These are phyloP conservation scores for Discostella stelligeroides DNA, from an alignment of 108 stramenopile genomes.

Conservation along the genomic window DNA sequence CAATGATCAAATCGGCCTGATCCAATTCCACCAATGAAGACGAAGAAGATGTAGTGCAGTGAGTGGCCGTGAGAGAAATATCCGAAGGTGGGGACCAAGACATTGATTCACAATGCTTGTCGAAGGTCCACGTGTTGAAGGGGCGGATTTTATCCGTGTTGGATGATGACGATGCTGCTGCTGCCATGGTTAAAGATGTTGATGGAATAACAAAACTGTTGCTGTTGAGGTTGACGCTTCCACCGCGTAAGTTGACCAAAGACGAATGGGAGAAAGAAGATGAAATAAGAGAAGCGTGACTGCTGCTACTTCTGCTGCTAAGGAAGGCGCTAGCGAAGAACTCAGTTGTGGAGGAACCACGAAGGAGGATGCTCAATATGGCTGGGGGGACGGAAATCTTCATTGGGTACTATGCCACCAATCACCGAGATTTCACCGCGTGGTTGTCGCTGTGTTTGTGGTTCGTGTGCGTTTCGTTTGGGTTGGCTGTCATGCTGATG, in stretches of 20 bases:
- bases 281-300: too few relatives aligned
- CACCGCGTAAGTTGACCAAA: too few relatives aligned
- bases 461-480: too few relatives aligned
- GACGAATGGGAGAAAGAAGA: too few relatives aligned
- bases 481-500: too few relatives aligned
- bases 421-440: too few relatives aligned
- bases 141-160: constrained; percentile 34
- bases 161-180: too few relatives aligned
- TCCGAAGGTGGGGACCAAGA: constrained; percentile 61
- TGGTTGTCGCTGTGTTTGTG: too few relatives aligned
- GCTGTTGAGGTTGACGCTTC: too few relatives aligned
- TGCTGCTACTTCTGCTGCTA: not conserved
- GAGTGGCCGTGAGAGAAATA: constrained; percentile 33
- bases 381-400: constrained; percentile 6
- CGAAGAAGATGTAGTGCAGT: constrained; percentile 50
- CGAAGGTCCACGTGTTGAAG: constrained; percentile 84
- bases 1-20: constrained; percentile 72
- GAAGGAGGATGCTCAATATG: constrained; percentile 14
- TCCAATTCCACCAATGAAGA: constrained; percentile 25
- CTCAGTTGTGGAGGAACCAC: not conserved
- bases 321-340: constrained; percentile 10
- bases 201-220: too few relatives aligned
- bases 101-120: constrained; percentile 77
- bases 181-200: too few relatives aligned
- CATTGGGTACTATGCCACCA: too few relatives aligned